These are phyloP conservation scores for Plectosphaerella cucumerina DNA, from an alignment of 2,329 filamentous ascomycete species.

Conservation along the genomic window DNA sequence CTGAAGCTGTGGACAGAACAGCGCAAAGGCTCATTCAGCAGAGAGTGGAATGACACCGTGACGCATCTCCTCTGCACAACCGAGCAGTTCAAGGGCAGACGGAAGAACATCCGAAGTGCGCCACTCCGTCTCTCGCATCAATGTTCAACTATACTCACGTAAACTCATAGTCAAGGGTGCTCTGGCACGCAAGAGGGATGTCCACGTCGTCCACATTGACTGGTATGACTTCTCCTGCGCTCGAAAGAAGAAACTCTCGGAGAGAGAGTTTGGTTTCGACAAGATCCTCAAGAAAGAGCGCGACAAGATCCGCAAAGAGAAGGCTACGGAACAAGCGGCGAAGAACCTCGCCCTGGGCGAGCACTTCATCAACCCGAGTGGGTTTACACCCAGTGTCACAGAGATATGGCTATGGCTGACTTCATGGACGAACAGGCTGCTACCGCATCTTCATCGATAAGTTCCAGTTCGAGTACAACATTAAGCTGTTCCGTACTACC, in stretches of 20 bases:
- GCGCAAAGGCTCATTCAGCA: slow-evolving; percentile 56
- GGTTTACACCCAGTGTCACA: slow-evolving; percentile 14
- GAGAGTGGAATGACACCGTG: slow-evolving; percentile 45
- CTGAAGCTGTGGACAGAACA: slow-evolving; percentile 62
- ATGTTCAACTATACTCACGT: neutral
- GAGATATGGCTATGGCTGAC: neutral
- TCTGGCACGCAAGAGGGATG: slow-evolving; percentile 21
- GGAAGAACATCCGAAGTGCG: slow-evolving; percentile 7
- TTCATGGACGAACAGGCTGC: slow-evolving; percentile 41
- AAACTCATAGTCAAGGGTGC: slow-evolving; percentile 29
- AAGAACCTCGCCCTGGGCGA: slow-evolving; percentile 28
- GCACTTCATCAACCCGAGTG: slow-evolving; percentile 46
- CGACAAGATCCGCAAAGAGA: slow-evolving; percentile 22
- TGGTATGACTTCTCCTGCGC: slow-evolving; percentile 48
- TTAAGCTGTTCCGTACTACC: slow-evolving; percentile 38
- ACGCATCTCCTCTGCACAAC: slow-evolving; percentile 71
- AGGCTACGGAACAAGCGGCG: slow-evolving; percentile 32
- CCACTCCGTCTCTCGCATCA: neutral
- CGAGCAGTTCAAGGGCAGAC: slow-evolving; percentile 49
- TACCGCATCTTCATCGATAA: slow-evolving; percentile 62
- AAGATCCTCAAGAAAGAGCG: slow-evolving; percentile 18
- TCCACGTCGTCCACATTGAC: slow-evolving; percentile 42
- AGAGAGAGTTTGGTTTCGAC: slow-evolving; percentile 36
- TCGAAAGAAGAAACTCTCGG: slow-evolving; percentile 17
- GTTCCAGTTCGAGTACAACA: slow-evolving; percentile 59